Evolutionary conservation across 805 yeast genomes (phyloP).

Genomic region (Wickerhamiella siamensis): DNA sequence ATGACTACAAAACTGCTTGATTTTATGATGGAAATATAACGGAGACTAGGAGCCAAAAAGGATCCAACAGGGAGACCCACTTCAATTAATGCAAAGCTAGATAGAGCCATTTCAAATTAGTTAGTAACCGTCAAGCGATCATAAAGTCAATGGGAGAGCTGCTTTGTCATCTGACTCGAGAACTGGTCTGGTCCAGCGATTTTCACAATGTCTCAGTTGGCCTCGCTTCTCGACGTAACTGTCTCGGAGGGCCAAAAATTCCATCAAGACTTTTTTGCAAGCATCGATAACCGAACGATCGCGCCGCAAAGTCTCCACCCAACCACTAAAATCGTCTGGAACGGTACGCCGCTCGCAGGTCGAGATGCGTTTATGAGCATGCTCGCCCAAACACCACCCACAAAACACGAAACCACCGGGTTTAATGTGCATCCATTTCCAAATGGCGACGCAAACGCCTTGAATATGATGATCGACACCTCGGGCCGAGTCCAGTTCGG

Average conservation of each 20-base stretch:
- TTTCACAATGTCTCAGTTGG: conserved; percentile 1
- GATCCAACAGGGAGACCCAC: too few relatives aligned
- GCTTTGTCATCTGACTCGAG: too few relatives aligned
- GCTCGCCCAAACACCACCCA: conserved; percentile 24
- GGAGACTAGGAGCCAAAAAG: too few relatives aligned
- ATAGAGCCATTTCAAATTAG: too few relatives aligned
- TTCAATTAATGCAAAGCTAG: too few relatives aligned
- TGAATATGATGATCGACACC: conserved; percentile 21
- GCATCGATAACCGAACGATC: conserved; percentile 22
- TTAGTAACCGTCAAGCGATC: too few relatives aligned
- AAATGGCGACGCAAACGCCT: conserved; percentile 12
- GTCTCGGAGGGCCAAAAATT: conserved; percentile 18
- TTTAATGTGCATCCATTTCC: conserved; percentile 29
- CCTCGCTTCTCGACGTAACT: conserved; percentile 14
- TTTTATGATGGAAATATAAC: too few relatives aligned
- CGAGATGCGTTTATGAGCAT: conserved; percentile 25
- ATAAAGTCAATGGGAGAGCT: too few relatives aligned
- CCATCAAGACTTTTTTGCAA: conserved; percentile 21
- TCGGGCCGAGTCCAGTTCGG: conserved; percentile 27
- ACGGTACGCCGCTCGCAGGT: conserved; percentile 30
- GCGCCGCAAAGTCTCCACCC: conserved; percentile 16
- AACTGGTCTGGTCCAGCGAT: background rate
- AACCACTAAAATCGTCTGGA: conserved; percentile 28
- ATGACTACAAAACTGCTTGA: too few relatives aligned
- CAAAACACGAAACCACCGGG: conserved; percentile 24